Base-by-base conservation (phyloP, 331 rosid genomes). In the Malus hybrid region DNA sequence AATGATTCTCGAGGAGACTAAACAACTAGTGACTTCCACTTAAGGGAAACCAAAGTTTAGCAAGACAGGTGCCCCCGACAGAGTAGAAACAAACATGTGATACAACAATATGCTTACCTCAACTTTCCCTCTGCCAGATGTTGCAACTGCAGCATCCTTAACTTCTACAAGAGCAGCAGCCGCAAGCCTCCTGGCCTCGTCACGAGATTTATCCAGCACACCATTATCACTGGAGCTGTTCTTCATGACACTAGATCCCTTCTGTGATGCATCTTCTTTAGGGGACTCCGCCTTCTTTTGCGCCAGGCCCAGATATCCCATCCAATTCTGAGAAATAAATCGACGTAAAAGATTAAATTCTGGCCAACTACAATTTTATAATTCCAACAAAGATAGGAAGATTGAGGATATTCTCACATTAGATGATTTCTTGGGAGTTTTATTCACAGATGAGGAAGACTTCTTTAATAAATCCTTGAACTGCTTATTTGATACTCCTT, bases 161-260 rank as follows among this genome's bases (percentile, higher is more conserved):
- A 90, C 97, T 10, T 93, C 97, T 19, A 91, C 88, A 60, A 95
- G 93, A 83, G 99, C 97, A 73, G 93, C 95, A 70, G 96, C 97
- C 34, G 97, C 97, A 67, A 95, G 67, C 84, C 80, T 85, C 90
- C 83, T 90, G 59, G 83, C 87, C 78, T 89, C 92, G 7, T 90
- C 97, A 80, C 79, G 82, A n/a, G 96, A 67, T 78, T 83, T 80
- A 78, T 78, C 80, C 60, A 82, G 88, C 67, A 15, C 87, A 29
- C 82, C 88, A 80, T 86, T 91, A 24, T 87, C 96, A 79, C 75
- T 80, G 11, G 92, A 60, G 76, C 83, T 80, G 81, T 78, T 79
- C 60, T 76, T 84, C 56, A n/a, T 7, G 46, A 64, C 67, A 70
- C 39, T 71, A 65, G 75, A 50, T 77, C 60, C 86, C 86, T 80